These are phyloP conservation scores for Acanthamoeba divionensis DNA, from an alignment of 208 protist genomes.

Conservation along the genomic window DNA sequence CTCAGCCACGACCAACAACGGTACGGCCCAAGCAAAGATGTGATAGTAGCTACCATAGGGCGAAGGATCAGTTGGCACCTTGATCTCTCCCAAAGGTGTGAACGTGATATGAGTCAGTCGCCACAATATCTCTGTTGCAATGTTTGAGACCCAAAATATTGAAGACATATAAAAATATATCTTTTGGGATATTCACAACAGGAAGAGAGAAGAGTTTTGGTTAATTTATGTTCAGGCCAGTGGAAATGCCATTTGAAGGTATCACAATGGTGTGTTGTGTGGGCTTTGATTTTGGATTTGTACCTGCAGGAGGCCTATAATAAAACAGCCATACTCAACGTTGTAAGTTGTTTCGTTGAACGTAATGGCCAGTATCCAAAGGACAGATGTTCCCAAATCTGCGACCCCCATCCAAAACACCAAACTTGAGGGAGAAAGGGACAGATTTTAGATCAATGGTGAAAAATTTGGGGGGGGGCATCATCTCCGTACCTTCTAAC, in stretches of 20 bases:
- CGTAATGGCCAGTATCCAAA: not conserved
- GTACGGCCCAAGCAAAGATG: conserved; percentile 14
- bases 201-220: too few relatives aligned
- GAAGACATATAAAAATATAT: conserved; percentile 14
- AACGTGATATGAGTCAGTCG: conserved; percentile 11
- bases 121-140: conserved; percentile 27
- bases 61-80: conserved; percentile 1
- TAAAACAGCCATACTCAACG: not conserved
- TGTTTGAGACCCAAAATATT: conserved; percentile 24
- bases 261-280: not conserved
- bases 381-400: conserved; percentile 1
- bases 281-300: not conserved
- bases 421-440: too few relatives aligned
- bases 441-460: too few relatives aligned
- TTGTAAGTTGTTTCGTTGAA: not conserved
- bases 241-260: not conserved
- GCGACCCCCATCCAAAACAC: conserved; percentile 6
- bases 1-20: conserved; percentile 2
- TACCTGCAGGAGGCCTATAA: not conserved
- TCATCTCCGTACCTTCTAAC: too few relatives aligned
- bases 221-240: too few relatives aligned
- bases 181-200: not conserved
- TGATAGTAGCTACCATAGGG: not conserved
- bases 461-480: too few relatives aligned
- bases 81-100: conserved; percentile 43